Base-by-base conservation (phyloP, 2,329 filamentous ascomycete species). In the Leptodontidium sp. region DNA sequence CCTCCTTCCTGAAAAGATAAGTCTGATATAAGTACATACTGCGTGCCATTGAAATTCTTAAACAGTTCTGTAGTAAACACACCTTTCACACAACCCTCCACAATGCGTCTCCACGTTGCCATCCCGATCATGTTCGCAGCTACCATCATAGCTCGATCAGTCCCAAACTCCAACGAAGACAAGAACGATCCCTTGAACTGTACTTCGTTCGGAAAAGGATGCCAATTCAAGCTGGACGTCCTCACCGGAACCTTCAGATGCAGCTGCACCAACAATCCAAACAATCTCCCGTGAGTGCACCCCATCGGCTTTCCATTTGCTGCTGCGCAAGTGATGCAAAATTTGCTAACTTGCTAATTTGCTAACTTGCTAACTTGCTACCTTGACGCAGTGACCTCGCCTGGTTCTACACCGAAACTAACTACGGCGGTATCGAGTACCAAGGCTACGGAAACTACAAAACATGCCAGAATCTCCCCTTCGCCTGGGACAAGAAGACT, bases 391-490 rank as follows among this genome's bases (percentile, higher is more conserved):
- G 65, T 32, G 55, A 66, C 24, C 57, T 66, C 21, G 55, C 64
- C 8, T 29, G 29, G n/a, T 63, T 67, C 59, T 63, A 47, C 49
- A 45, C 40, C 38, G 49, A 57, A 12, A 21, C 12, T 12, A 26
- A 67, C 38, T 67, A 52, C 47, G n/a, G 11, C 7, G 55, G 55
- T 26, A 52, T 61, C 21, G 57, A 61, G 17, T 66, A 66, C 64
- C 49, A 55, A 40, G 49, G 35, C 9, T 67, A 67, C 50, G 65
- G 65, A 21, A n/a, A 57, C 50, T 63, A 67, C 59, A 21, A 21
- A 4, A 43, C 35, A 1, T 67, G 65, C 59, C 43, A 67, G 24
- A 67, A 67, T 47, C 58, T 67, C 7, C 65, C 65, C 2, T 38
- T 24, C 17, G 7, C 29, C 24, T 67, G 50, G 58, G 65, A 67